These are phyloP conservation scores for Fusarium sp. DNA, from an alignment of 2,329 filamentous ascomycete species.

Conservation along the genomic window DNA sequence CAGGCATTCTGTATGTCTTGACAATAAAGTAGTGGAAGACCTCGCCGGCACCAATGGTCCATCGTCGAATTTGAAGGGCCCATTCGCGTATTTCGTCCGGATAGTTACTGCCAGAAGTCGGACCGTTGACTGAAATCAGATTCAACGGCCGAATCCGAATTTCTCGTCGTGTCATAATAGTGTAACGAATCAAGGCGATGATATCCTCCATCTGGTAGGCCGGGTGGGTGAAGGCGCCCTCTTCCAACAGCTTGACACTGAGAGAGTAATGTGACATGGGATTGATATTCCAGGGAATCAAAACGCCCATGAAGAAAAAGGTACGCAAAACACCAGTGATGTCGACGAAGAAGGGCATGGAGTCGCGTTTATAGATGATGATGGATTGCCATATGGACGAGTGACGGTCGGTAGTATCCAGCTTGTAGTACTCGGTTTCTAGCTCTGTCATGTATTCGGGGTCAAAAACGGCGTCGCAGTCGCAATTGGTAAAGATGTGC, in stretches of 20 bases:
- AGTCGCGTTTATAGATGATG: slow-evolving; percentile 42
- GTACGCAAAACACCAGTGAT: slow-evolving; percentile 43
- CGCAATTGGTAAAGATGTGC: slow-evolving; percentile 44
- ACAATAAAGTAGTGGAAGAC: slow-evolving; percentile 41
- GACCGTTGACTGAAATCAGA: slow-evolving; percentile 37
- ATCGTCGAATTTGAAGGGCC: slow-evolving; percentile 35
- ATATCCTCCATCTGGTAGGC: slow-evolving; percentile 40
- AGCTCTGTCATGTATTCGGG: slow-evolving; percentile 42
- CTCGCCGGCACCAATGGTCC: slow-evolving; percentile 38
- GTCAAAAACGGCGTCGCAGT: slow-evolving; percentile 44
- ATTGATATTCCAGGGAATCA: slow-evolving; percentile 42
- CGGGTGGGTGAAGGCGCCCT: slow-evolving; percentile 33
- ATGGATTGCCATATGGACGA: slow-evolving; percentile 46
- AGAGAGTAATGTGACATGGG: slow-evolving; percentile 39
- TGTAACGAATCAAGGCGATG: slow-evolving; percentile 35
- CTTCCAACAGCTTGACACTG: slow-evolving; percentile 29
- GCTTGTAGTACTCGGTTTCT: slow-evolving; percentile 27
- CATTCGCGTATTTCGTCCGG: slow-evolving; percentile 33
- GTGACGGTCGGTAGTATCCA: slow-evolving; percentile 33
- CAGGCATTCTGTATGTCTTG: slow-evolving; percentile 36
- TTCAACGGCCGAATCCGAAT: slow-evolving; percentile 33
- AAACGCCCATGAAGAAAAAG: slow-evolving; percentile 45
- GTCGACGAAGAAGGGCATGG: slow-evolving; percentile 45
- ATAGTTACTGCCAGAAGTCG: slow-evolving; percentile 32
- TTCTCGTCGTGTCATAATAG: slow-evolving; percentile 29